Conservation (phyloP, 208 protist genomes). For the Acanthamoeba healyi region DNA sequence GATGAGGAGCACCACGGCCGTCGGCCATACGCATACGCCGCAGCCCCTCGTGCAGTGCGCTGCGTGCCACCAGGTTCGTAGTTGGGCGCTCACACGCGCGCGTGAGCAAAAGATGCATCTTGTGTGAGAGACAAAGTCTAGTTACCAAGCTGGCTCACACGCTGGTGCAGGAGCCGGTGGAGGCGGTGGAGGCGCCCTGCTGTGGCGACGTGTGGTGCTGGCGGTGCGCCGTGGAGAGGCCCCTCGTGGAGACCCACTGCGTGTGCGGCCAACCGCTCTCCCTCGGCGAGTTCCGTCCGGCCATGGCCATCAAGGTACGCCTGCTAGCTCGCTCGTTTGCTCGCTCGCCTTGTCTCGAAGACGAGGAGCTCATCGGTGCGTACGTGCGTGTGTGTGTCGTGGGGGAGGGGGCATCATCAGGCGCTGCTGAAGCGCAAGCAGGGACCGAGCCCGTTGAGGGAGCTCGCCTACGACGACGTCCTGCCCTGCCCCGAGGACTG, state of each 20-base stretch:
- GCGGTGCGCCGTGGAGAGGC: slow-evolving; percentile 6
- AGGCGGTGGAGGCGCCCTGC: not conserved
- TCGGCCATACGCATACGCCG: no score
- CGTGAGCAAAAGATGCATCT: no score
- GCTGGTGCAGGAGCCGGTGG: not conserved
- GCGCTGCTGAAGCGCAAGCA: not conserved
- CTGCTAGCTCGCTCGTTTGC: not conserved
- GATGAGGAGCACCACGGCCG: no score
- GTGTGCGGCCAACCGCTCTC: not conserved
- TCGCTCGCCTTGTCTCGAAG: not conserved
- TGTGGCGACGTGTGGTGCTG: slow-evolving; percentile 58
- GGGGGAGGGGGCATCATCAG: no score
- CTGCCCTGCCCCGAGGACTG: not conserved
- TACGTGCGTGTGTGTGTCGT: not conserved
- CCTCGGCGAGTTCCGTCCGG: slow-evolving; percentile 2
- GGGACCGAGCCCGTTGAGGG: not conserved
- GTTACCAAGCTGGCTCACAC: not conserved
- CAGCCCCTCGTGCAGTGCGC: not conserved
- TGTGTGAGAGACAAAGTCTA: no score
- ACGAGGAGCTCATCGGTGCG: no score
- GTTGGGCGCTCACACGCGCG: no score
- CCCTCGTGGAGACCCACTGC: not conserved
- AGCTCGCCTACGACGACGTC: not conserved
- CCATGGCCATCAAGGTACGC: slow-evolving; percentile 40
- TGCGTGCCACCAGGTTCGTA: not conserved